Conservation (phyloP, 2,329 filamentous ascomycete genomes). For the Leptographium lundbergii region DNA sequence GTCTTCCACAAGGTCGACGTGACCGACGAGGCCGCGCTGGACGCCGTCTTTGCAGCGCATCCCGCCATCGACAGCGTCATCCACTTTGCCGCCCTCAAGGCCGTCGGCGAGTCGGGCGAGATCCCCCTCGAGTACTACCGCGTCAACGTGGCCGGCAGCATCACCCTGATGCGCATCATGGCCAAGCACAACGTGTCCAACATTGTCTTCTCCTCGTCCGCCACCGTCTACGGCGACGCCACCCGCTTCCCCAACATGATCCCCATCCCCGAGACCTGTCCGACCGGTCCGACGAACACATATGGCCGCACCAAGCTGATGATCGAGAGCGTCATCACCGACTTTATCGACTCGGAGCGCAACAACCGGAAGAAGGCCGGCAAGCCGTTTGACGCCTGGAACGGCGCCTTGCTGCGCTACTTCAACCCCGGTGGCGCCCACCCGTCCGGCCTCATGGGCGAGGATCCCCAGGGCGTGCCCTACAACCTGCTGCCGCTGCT, state of each 20-base stretch:
- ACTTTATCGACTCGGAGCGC: constrained; percentile 78
- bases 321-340: constrained; percentile 84
- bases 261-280: constrained; percentile 93
- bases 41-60: constrained; percentile 78
- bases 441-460: constrained; percentile 92
- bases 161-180: constrained; percentile 80
- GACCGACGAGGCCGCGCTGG: constrained; percentile 70
- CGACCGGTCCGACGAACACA: constrained; percentile 90
- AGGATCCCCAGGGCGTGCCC: constrained; percentile 89
- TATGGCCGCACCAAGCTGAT: constrained; percentile 95
- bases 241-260: constrained; percentile 97
- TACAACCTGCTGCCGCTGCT: constrained; percentile 92
- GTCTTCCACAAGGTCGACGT: constrained; percentile 78
- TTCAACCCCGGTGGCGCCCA: constrained; percentile 97
- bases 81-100: constrained; percentile 97
- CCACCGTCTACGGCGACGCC: constrained; percentile 96
- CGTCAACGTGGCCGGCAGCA: constrained; percentile 88
- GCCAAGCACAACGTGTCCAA: constrained; percentile 81
- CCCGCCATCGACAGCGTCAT: constrained; percentile 96
- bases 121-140: constrained; percentile 96
- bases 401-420: constrained; percentile 84
- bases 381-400: constrained; percentile 71
- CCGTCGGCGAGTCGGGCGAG: constrained; percentile 88
- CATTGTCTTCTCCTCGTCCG: constrained; percentile 97
- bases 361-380: constrained; percentile 70